phyloP scores from a whole-genome alignment of 306 rosid species.

The Dicorynia guianensis region DNA sequence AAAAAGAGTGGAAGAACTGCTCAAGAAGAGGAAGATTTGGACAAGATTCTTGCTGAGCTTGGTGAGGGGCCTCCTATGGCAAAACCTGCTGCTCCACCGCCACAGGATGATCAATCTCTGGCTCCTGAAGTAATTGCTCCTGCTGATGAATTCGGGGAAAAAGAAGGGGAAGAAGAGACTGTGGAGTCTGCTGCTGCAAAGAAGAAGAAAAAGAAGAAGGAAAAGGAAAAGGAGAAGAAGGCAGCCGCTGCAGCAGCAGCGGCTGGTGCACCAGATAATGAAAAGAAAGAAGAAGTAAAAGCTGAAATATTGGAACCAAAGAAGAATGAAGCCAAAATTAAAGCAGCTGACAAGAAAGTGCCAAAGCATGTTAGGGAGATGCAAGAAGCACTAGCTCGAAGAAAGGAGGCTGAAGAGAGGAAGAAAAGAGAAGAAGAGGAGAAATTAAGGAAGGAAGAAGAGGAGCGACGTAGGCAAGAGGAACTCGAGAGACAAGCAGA shows the following conservation, averaged over 20 bases:
- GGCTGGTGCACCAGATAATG: constrained; percentile 50
- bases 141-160: constrained; percentile 57
- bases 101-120: constrained; percentile 61
- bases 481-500: constrained; percentile 86
- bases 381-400: constrained; percentile 92
- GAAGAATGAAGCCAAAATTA: constrained; percentile 74
- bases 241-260: constrained; percentile 71
- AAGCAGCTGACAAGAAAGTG: constrained; percentile 83
- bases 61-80: constrained; percentile 62
- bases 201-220: constrained; percentile 96
- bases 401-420: constrained; percentile 87
- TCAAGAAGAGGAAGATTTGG: constrained; percentile 98
- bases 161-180: constrained; percentile 82
- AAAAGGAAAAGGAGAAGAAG: constrained; percentile 80
- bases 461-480: constrained; percentile 76
- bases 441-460: constrained; percentile 87
- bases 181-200: constrained; percentile 92
- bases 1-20: constrained; percentile 94
- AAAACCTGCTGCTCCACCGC: constrained; percentile 54
- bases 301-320: constrained; percentile 61
- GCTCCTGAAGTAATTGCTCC: constrained; percentile 56
- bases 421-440: constrained; percentile 86
- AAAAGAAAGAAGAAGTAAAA: constrained; percentile 54
- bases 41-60: constrained; percentile 91
- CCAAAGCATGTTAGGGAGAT: constrained; percentile 99